Evolutionary conservation across 768 basidiomycete species (phyloP).

Genomic region (Pleurotus citrinopileatus): DNA sequence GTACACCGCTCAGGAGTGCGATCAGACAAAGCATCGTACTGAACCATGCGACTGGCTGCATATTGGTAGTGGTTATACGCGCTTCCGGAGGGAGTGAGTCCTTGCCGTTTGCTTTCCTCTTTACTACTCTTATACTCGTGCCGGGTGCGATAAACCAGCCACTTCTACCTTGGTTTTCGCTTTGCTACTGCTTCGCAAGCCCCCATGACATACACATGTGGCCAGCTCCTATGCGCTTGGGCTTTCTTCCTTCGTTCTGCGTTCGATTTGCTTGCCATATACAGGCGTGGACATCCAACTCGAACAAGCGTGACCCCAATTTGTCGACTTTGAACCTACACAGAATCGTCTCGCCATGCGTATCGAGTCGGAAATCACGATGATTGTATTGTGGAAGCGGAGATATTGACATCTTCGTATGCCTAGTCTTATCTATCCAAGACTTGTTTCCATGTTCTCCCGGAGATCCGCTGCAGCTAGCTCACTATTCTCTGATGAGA

Average conservation of each 20-base stretch:
- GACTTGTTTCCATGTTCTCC: background rate
- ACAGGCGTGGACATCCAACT: too few species aligned
- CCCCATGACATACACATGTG: too few species aligned
- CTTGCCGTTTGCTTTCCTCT: background rate
- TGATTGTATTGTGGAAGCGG: background rate
- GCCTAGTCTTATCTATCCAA: constrained; percentile 1
- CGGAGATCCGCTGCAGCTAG: too few species aligned
- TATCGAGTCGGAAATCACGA: background rate
- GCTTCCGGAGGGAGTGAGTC: too few species aligned
- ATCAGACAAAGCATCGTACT: background rate
- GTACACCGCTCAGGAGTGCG: constrained; percentile 10
- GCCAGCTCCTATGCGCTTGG: too few species aligned
- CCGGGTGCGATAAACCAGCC: too few species aligned
- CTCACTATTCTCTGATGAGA: too few species aligned
- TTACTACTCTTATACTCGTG: background rate
- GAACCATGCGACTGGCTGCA: background rate
- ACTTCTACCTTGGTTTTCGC: too few species aligned
- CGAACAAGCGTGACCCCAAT: background rate
- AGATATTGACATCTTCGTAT: background rate
- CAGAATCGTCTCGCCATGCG: background rate
- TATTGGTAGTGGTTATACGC: background rate
- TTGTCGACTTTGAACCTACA: background rate
- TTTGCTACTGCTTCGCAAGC: too few species aligned
- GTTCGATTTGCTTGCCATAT: too few species aligned
- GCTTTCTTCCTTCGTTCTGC: too few species aligned